These are phyloP conservation scores for Aegilops bicornis DNA, from an alignment of 176 grass and related monocot genomes.

Conservation along the genomic window DNA sequence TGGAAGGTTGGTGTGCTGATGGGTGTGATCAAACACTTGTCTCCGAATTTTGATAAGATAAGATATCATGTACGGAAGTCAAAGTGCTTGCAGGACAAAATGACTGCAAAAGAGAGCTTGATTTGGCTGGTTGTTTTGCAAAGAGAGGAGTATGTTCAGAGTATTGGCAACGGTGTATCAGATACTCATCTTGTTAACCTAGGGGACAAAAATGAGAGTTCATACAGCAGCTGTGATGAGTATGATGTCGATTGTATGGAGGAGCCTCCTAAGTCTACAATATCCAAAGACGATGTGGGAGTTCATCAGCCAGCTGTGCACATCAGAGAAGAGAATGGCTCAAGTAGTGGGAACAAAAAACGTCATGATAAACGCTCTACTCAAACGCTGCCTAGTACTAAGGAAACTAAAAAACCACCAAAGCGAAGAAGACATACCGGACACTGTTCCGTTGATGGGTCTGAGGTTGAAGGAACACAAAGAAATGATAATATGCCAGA, in stretches of 20 bases:
- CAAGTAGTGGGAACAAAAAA: not conserved
- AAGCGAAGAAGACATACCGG: slow-evolving; percentile 17
- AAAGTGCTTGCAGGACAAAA: slow-evolving; percentile 64
- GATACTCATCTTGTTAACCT: slow-evolving; percentile 31
- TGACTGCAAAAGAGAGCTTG: slow-evolving; percentile 72
- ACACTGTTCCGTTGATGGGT: slow-evolving; percentile 11
- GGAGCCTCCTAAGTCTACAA: slow-evolving; percentile 41
- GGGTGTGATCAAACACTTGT: slow-evolving; percentile 55
- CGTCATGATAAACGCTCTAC: not conserved
- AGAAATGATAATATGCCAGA: slow-evolving; percentile 18
- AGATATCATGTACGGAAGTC: slow-evolving; percentile 41
- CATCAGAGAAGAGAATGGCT: slow-evolving; percentile 8
- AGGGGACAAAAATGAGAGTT: slow-evolving; percentile 40
- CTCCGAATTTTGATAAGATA: slow-evolving; percentile 53
- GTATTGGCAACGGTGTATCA: slow-evolving; percentile 34
- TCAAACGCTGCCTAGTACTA: slow-evolving; percentile 22
- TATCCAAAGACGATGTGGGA: slow-evolving; percentile 53
- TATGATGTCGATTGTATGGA: slow-evolving; percentile 63
- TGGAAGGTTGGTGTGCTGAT: slow-evolving; percentile 63
- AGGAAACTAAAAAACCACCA: not conserved
- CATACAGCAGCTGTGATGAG: slow-evolving; percentile 60
- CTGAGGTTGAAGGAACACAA: slow-evolving; percentile 35
- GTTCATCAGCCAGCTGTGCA: slow-evolving; percentile 26
- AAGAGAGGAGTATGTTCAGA: slow-evolving; percentile 45
- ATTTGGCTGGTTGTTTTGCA: slow-evolving; percentile 81